These are phyloP conservation scores for Apiospora malaysiana DNA, from an alignment of 2,329 filamentous ascomycete species.

Conservation along the genomic window DNA sequence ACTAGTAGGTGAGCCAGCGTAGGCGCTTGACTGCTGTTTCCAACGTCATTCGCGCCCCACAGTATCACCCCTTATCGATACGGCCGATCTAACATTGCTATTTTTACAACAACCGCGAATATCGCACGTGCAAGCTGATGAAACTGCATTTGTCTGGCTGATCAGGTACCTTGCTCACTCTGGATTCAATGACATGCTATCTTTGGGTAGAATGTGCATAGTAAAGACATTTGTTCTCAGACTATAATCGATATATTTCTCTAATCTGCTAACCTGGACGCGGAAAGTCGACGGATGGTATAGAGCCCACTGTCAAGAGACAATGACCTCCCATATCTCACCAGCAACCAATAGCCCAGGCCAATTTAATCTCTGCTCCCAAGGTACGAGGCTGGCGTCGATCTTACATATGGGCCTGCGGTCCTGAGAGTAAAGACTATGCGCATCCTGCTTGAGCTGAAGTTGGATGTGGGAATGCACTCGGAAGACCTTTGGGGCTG, in stretches of 20 bases:
- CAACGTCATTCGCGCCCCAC: conserved; percentile 15
- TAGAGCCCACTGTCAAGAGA: not conserved
- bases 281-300: not conserved
- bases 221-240: not conserved
- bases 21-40: not conserved
- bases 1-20: not conserved
- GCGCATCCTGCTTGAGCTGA: not conserved
- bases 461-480: not conserved
- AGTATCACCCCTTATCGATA: conserved; percentile 14
- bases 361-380: not conserved
- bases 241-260: not conserved
- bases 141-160: not conserved
- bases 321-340: not conserved
- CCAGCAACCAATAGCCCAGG: not conserved
- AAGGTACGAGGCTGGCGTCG: not conserved
- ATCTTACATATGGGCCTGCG: not conserved
- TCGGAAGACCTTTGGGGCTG: not conserved
- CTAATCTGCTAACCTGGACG: not conserved
- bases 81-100: not conserved
- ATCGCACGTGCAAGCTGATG: not conserved
- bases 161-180: not conserved
- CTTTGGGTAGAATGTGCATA: not conserved
- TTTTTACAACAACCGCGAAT: not conserved
- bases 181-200: not conserved
- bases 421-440: not conserved